Base-by-base conservation (phyloP, 768 basidiomycete genomes). In the Pholiota microspora region DNA sequence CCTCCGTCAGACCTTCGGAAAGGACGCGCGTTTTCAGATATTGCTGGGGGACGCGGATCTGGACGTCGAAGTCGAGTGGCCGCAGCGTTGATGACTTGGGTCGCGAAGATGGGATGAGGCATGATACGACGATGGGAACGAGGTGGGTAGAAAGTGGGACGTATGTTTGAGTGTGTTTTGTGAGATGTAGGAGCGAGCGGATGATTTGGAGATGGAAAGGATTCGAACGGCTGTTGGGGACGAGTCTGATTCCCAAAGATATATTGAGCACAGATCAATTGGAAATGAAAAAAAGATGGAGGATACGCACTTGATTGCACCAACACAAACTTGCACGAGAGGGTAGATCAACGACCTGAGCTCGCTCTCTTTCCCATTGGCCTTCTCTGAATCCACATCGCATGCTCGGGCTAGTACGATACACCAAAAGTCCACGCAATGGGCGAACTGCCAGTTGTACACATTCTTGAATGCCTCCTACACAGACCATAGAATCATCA, bases 371-470 rank as follows among this genome's bases (percentile, higher is more conserved):
- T 80, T 70, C 16, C 74, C 78, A 27, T 76, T 74, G 51, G 78
- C 79, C 12, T 69, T 66, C 55, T 83, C 77, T 2, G 76, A 73
- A 62, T 85, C 74, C 25, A 74, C 73, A 63, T 86, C 84, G 64
- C 92, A 95, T 13, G 92, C 88, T 40, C 86, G 78, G 18, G 86
- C 88, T 8, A 99, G 79, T 8, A 98, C 93, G 36, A 92, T 78
- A 35, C 84, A 81, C 97, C 97, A 99, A 64, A 98, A 98, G 74
- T 99, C 97, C 59, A 99, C 76, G 55, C 86, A 92, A 68, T 99
- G 97, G 2, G 88, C 89, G 61, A 88, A 98, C 73, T 98, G 97
- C 97, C 97, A 99, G 72, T 98, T 99, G 73, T 99, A 97, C 18
- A 99, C 96, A 62, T 89, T 87, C 69, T 88, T 88, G 73, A 89